These are phyloP conservation scores for Euphorbia pulcherrima DNA, from an alignment of 345 rosid genomes.

Conservation along the genomic window DNA sequence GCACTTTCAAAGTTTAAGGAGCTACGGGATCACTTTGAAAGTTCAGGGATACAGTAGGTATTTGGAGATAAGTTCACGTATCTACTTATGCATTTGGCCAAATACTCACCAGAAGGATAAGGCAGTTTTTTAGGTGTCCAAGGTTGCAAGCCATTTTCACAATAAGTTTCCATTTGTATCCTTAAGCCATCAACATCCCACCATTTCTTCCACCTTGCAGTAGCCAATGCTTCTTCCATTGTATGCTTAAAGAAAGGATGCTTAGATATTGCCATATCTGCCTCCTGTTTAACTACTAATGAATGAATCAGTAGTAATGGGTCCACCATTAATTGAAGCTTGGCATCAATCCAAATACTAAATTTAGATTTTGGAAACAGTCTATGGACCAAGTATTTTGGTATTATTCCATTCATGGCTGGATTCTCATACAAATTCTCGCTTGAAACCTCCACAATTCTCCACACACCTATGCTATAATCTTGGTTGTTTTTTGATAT, in stretches of 20 bases:
- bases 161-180: conserved; percentile 83
- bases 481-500: conserved; percentile 25
- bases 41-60: no score
- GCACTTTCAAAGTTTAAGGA: no score
- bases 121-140: conserved; percentile 72
- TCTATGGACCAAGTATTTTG: conserved; percentile 74
- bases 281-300: conserved; percentile 43
- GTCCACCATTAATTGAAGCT: conserved; percentile 76
- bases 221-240: conserved; percentile 95
- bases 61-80: no score
- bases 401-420: conserved; percentile 88
- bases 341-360: conserved; percentile 88
- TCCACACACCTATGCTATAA: conserved; percentile 61
- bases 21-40: no score
- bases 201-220: conserved; percentile 97
- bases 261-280: conserved; percentile 71
- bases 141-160: conserved; percentile 75
- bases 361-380: conserved; percentile 75
- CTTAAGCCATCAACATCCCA: conserved; percentile 50
- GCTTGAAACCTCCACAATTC: conserved; percentile 44
- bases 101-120: conserved; percentile 60
- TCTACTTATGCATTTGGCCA: no score
- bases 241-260: conserved; percentile 71
- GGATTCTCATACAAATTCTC: conserved; percentile 52
- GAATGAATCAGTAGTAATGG: conserved; percentile 73